Base-by-base conservation (phyloP, 1,284 basidiomycete genomes). In the Fomitopsis pinicola region DNA sequence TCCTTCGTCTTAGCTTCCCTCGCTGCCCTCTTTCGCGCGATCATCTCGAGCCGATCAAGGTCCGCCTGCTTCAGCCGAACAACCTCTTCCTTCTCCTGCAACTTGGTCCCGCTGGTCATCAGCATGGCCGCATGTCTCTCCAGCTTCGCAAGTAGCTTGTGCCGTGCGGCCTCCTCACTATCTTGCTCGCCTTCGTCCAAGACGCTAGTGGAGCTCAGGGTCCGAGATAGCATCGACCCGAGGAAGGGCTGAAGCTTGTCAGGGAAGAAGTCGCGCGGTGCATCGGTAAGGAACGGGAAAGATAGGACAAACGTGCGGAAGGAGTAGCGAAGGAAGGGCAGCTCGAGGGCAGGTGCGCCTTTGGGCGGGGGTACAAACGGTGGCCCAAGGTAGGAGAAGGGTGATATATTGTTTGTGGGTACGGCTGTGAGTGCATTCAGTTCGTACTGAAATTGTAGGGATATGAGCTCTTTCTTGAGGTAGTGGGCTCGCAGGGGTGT, bases 221-320 rank as follows among this genome's bases (percentile, higher is more conserved):
- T 92, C 58, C 91, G 83, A 1, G 91, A 80, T 14, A 97, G 78
- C 66, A 95, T 83, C 38, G 89, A 92, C 26, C 87, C 86, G 60
- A 95, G 81, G 75, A 97, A 97, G 0, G 95, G 95, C 76, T 97
- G 95, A 0, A 98, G 83, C 75, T 98, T 98, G 64, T 88, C 86
- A 0, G 91, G 87, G 77, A 95, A 98, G 77, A 98, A 97, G 66
- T 91, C 84, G 66, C 89, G 85, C 0, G 94, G 94, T 0, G 94
- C 94, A 0, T 89, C 79, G 53, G 87, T 85, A 72, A 98, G 87
- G 79, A 98, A 97, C 12, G 95, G 95, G 72, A 98, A 98, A 0
- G 94, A 91, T 60, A 97, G 82, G 62, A 97, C 82, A 72, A 94
- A 97, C 72, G 95, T 92, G 60, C 91, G 86, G 73, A 97, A 95